Percentiles rank a stretch among this genome's conserved stretches.
These are phyloP conservation scores for Metahyphopichia silvanorum DNA, from an alignment of 805 yeast species.

Conservation along the genomic window DNA sequence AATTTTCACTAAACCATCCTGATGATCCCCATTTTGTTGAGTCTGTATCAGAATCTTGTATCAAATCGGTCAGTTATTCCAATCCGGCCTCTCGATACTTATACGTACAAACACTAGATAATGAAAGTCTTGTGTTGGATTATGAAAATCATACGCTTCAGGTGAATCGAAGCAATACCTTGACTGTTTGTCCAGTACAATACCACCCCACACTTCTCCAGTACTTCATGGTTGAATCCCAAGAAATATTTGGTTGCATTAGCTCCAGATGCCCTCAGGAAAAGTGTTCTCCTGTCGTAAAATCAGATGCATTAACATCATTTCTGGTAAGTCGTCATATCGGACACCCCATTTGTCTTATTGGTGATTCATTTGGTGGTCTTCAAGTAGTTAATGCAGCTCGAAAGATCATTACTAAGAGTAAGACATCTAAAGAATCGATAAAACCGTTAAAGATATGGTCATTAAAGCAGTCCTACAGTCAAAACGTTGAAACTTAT, in stretches of 20 bases:
- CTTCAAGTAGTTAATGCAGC: slow-evolving; percentile 33
- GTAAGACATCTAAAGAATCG: slow-evolving; percentile 33
- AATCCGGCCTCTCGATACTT: slow-evolving; percentile 18
- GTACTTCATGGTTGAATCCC: not conserved
- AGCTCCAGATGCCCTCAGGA: slow-evolving; percentile 31
- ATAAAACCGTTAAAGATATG: slow-evolving; percentile 40
- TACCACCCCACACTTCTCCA: not conserved
- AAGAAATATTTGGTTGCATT: not conserved
- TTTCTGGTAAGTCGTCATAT: slow-evolving; percentile 26
- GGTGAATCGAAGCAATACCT: not conserved
- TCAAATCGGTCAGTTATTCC: slow-evolving; percentile 23
- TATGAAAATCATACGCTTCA: slow-evolving; percentile 16
- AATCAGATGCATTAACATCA: slow-evolving; percentile 28
- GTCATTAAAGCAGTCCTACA: too few species aligned
- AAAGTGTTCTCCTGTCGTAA: slow-evolving; percentile 24
- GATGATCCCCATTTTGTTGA: slow-evolving; percentile 29
- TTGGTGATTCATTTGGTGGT: slow-evolving; percentile 35
- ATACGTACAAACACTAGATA: slow-evolving; percentile 29
- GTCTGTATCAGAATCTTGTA: slow-evolving; percentile 29
- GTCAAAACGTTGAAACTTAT: too few species aligned
- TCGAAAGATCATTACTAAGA: slow-evolving; percentile 33
- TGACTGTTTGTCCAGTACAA: not conserved
- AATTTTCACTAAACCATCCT: slow-evolving; percentile 38
- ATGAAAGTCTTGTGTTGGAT: slow-evolving; percentile 19
- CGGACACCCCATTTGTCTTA: slow-evolving; percentile 35